Conservation (phyloP, 2,329 filamentous ascomycete species). For the Venturia aucupariae region DNA sequence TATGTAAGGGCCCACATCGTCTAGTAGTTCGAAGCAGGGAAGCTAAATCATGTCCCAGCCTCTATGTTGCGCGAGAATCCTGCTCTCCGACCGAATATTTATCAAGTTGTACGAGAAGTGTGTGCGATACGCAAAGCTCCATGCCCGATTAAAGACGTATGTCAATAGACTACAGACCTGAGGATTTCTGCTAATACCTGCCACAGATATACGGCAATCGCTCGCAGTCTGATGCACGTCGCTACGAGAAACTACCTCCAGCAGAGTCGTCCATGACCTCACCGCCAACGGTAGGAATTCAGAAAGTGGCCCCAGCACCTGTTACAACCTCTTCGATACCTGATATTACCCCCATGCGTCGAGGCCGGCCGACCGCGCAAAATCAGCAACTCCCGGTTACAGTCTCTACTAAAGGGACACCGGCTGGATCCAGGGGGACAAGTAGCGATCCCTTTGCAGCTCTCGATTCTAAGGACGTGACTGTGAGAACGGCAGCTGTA, state of each 20-base stretch:
- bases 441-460: conserved; percentile 82
- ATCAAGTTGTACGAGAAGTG: conserved; percentile 78
- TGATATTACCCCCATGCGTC: conserved; percentile 86
- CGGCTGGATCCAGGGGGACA: conserved; percentile 59
- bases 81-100: conserved; percentile 77
- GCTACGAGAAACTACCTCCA: conserved; percentile 50
- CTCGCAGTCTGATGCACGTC: conserved; percentile 56
- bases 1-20: conserved; percentile 50
- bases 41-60: conserved; percentile 38
- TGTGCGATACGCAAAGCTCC: conserved; percentile 83
- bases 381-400: conserved; percentile 35
- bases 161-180: conserved; percentile 25
- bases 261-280: conserved; percentile 44
- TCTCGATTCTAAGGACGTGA: conserved; percentile 58
- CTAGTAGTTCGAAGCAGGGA: background rate
- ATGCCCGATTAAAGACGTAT: conserved; percentile 79
- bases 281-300: conserved; percentile 63
- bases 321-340: conserved; percentile 62
- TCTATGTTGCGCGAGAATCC: conserved; percentile 87
- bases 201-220: conserved; percentile 40
- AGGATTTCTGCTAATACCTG: conserved; percentile 19
- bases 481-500: conserved; percentile 39
- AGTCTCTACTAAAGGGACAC: conserved; percentile 42
- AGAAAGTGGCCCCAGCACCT: conserved; percentile 66
- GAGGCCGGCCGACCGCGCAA: conserved; percentile 61